Conservation (phyloP, 2,329 filamentous ascomycete species). For the Alternaria sp. region DNA sequence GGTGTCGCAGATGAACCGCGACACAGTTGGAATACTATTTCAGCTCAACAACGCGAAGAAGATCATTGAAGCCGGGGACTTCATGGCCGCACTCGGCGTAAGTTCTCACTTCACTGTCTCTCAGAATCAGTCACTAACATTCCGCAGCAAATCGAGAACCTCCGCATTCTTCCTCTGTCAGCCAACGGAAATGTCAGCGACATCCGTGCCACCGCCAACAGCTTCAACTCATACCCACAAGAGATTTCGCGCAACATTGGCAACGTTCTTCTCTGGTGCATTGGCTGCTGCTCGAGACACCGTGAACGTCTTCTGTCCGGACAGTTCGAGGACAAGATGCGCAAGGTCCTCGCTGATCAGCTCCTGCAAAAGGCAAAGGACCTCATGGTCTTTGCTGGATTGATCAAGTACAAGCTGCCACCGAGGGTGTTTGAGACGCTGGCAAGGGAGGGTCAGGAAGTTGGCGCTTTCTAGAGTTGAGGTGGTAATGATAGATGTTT, state of each 20-base stretch:
- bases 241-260: conserved; percentile 89
- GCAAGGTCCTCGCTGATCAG: conserved; percentile 65
- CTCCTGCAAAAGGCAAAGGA: conserved; percentile 84
- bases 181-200: conserved; percentile 75
- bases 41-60: conserved; percentile 67
- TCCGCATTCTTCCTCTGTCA: conserved; percentile 81
- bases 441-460: conserved; percentile 70
- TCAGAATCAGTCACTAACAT: not conserved
- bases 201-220: conserved; percentile 80
- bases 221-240: conserved; percentile 78
- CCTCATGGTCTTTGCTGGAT: conserved; percentile 89
- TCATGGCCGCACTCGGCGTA: conserved; percentile 69
- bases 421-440: conserved; percentile 87
- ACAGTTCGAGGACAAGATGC: conserved; percentile 72
- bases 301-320: conserved; percentile 69
- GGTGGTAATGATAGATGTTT: not conserved
- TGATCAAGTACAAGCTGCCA: conserved; percentile 89
- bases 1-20: conserved; percentile 64
- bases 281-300: conserved; percentile 82
- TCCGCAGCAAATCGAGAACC: conserved; percentile 71
- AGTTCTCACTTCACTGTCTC: conserved; percentile 46
- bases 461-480: conserved; percentile 35
- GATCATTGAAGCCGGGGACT: conserved; percentile 64
- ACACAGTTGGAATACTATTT: conserved; percentile 65
- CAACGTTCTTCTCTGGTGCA: conserved; percentile 91